These are phyloP conservation scores for Corrigiola litoralis DNA, from an alignment of 179 eudicot species.

Conservation along the genomic window DNA sequence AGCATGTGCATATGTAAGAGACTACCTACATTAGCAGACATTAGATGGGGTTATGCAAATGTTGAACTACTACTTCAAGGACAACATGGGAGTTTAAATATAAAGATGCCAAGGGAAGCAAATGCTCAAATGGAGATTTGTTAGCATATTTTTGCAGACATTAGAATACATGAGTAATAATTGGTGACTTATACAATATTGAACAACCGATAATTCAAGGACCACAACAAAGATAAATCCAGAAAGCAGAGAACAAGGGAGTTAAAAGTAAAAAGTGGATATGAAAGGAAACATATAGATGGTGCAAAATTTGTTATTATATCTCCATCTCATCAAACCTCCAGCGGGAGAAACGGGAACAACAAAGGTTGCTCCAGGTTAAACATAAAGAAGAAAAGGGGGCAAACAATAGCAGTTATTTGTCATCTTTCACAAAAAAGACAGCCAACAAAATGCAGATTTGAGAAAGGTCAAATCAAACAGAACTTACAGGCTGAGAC, in stretches of 20 bases:
- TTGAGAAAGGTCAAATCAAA: neutral
- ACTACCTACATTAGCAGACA: no score
- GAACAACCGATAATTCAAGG: neutral
- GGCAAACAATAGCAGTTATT: neutral
- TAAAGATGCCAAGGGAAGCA: no score
- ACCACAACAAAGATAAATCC: neutral
- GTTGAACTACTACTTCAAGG: no score
- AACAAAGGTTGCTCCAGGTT: neutral
- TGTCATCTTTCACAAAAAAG: neutral
- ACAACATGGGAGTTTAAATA: no score
- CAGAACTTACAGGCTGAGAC: constrained; percentile 64
- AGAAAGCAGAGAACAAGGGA: neutral
- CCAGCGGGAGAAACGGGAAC: neutral
- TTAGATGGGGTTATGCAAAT: no score
- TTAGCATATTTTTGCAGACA: no score
- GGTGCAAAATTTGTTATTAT: neutral
- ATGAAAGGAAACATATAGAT: neutral
- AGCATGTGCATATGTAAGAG: no score
- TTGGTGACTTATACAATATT: no score
- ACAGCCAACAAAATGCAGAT: neutral
- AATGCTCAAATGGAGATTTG: no score
- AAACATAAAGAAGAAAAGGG: neutral
- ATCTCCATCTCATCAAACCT: neutral
- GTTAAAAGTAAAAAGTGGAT: neutral
- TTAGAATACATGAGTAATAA: no score